phyloP scores from a whole-genome alignment of 352 stramenopile genomes.

The Pythium vanterpoolii region DNA sequence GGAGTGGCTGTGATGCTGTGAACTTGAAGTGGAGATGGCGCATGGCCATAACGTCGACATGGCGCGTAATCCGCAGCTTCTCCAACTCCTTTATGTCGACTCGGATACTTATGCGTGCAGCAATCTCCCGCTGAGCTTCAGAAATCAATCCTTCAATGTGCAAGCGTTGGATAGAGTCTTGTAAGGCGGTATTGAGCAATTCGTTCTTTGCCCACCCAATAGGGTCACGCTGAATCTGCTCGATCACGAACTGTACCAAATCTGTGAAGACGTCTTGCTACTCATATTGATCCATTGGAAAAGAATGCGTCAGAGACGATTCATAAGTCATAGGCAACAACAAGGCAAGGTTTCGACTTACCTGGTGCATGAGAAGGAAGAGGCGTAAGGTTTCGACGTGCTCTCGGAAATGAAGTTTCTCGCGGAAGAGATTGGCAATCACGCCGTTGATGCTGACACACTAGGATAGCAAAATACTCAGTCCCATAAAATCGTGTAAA shows the following conservation, averaged over 20 bases:
- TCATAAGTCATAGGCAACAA: not conserved
- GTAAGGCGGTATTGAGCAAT: conserved; percentile 46
- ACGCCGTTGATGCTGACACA: conserved; percentile 43
- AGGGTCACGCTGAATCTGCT: conserved; percentile 48
- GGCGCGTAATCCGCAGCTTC: conserved; percentile 24
- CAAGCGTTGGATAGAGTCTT: conserved; percentile 51
- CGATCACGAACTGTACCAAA: conserved; percentile 45
- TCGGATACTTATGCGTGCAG: conserved; percentile 41
- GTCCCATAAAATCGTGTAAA: not conserved
- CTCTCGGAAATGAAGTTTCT: conserved; percentile 45
- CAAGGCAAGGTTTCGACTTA: conserved; percentile 17
- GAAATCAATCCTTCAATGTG: conserved; percentile 43
- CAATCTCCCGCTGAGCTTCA: conserved; percentile 32
- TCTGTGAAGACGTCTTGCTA: conserved; percentile 70
- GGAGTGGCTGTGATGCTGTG: conserved; percentile 39
- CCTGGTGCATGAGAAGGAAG: conserved; percentile 77
- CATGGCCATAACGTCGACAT: conserved; percentile 54
- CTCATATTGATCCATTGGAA: not conserved
- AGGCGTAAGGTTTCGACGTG: conserved; percentile 49
- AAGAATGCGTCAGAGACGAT: not conserved
- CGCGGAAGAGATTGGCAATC: conserved; percentile 51
- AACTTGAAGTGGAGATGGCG: conserved; percentile 64
- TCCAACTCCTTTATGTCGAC: conserved; percentile 52
- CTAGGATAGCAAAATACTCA: conserved; percentile 23
- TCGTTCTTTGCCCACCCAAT: conserved; percentile 58